Percentiles rank a stretch among this genome's conserved stretches.
These are phyloP conservation scores for Amaranthus hypochondriacus DNA, from an alignment of 148 eudicot genomes.

Conservation along the genomic window DNA sequence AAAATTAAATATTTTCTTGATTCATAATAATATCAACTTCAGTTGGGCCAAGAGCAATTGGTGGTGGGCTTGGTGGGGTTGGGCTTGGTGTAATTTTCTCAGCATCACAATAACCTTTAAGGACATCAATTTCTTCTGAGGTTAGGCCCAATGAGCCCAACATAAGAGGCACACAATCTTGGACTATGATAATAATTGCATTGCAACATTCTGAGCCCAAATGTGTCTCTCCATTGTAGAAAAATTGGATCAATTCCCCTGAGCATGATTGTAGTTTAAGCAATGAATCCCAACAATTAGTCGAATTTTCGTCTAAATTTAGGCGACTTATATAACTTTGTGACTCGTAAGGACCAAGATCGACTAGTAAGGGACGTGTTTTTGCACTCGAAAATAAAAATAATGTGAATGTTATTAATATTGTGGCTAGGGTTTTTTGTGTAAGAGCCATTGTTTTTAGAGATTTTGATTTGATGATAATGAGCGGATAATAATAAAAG, in stretches of 20 bases:
- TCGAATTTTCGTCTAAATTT: slow-evolving; percentile 17
- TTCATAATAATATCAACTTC: background rate
- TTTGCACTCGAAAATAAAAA: background rate
- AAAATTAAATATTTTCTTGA: background rate
- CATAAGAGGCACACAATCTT: slow-evolving; percentile 56
- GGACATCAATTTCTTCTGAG: slow-evolving; percentile 41
- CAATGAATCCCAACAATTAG: slow-evolving; percentile 49
- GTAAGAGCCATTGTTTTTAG: slow-evolving; percentile 8
- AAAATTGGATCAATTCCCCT: slow-evolving; percentile 52
- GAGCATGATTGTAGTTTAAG: slow-evolving; percentile 46
- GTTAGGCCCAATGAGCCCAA: slow-evolving; percentile 46
- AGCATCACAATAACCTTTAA: slow-evolving; percentile 54
- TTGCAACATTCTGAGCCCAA: slow-evolving; percentile 46
- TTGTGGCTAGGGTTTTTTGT: background rate
- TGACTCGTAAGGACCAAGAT: slow-evolving; percentile 4
- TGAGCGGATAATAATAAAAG: background rate
- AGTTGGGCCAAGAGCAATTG: slow-evolving; percentile 1
- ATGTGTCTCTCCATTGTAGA: slow-evolving; percentile 49
- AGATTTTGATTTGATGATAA: background rate
- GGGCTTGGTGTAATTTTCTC: slow-evolving; percentile 14
- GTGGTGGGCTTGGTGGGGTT: slow-evolving; percentile 19
- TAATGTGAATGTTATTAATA: background rate
- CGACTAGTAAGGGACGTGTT: slow-evolving; percentile 1
- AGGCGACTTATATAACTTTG: slow-evolving; percentile 7
- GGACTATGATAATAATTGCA: slow-evolving; percentile 40